Percentiles rank a stretch among this genome's conserved stretches.
phyloP scores from a whole-genome alignment of 257 asterid genomes.

The Plantago major region DNA sequence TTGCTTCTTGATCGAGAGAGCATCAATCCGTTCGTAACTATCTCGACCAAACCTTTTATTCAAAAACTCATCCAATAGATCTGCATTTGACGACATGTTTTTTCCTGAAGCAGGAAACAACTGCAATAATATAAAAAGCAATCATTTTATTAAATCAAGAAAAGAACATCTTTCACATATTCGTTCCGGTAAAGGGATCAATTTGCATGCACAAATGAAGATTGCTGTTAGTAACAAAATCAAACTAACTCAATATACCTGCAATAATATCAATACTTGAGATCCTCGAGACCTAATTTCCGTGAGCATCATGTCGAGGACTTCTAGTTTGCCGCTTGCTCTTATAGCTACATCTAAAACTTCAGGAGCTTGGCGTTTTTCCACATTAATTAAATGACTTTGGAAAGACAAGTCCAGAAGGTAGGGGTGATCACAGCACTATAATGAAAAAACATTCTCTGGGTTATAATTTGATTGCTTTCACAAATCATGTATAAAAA shows the following conservation, averaged over 20 bases:
- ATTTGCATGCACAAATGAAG: background rate
- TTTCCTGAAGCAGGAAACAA: constrained; percentile 34
- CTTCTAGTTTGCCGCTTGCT: constrained; percentile 81
- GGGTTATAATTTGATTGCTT: constrained; percentile 17
- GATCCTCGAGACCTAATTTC: constrained; percentile 51
- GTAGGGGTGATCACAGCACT: constrained; percentile 94
- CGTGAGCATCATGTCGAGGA: constrained; percentile 65
- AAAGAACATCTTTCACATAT: background rate
- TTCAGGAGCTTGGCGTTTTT: constrained; percentile 35
- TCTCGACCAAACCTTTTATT: constrained; percentile 55
- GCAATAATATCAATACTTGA: constrained; percentile 66
- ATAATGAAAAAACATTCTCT: constrained; percentile 23
- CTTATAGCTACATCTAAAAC: constrained; percentile 59
- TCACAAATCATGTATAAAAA: background rate
- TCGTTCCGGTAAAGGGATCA: background rate
- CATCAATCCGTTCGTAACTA: constrained; percentile 66
- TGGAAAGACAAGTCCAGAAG: constrained; percentile 51
- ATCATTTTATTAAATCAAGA: constrained; percentile 17
- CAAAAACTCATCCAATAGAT: constrained; percentile 68
- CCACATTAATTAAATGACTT: constrained; percentile 37
- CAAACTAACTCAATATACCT: constrained; percentile 40
- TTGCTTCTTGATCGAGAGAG: constrained; percentile 46
- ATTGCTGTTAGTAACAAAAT: constrained; percentile 13
- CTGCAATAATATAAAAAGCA: constrained; percentile 35
- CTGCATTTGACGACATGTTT: constrained; percentile 36